A percentile compares a stretch with the other conserved stretches of the same genome.
These are phyloP conservation scores for Acanthochlamys bracteata DNA, from an alignment of 106 monocot species.

Conservation along the genomic window DNA sequence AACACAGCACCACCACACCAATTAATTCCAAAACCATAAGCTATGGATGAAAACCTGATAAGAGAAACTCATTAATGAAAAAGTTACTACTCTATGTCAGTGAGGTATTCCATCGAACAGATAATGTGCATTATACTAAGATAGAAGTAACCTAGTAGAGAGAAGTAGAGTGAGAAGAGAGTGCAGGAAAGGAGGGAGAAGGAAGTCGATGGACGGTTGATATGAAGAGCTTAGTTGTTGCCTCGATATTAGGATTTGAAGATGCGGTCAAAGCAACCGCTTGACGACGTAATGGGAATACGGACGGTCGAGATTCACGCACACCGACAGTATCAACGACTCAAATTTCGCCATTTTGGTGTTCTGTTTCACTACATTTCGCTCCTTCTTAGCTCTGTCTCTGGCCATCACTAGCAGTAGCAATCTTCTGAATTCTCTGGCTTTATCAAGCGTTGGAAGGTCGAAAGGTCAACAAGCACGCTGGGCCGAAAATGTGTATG, in stretches of 20 bases:
- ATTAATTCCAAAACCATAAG: conserved; percentile 35
- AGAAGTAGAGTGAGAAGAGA: conserved; percentile 46
- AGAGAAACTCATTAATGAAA: neutral
- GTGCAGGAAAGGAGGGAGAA: conserved; percentile 22
- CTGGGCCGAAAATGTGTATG: no score
- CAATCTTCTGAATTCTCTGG: no score
- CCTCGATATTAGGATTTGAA: conserved; percentile 9
- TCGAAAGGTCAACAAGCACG: no score
- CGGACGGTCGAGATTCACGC: conserved; percentile 12
- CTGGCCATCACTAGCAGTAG: no score
- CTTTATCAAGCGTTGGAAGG: no score
- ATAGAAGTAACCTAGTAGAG: conserved; percentile 12
- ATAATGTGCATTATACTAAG: neutral
- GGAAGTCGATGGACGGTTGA: conserved; percentile 3
- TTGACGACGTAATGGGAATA: conserved; percentile 14
- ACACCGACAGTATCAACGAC: conserved; percentile 9
- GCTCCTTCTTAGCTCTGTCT: no score
- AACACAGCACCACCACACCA: conserved; percentile 32
- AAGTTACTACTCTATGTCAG: no score
- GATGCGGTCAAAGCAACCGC: conserved; percentile 17
- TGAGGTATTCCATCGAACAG: no score
- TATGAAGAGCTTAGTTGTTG: neutral
- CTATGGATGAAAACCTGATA: conserved; percentile 29
- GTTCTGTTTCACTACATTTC: no score
- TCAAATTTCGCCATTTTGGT: no score